Conservation (phyloP, 805 yeast species). For the Candida hungchunana region DNA sequence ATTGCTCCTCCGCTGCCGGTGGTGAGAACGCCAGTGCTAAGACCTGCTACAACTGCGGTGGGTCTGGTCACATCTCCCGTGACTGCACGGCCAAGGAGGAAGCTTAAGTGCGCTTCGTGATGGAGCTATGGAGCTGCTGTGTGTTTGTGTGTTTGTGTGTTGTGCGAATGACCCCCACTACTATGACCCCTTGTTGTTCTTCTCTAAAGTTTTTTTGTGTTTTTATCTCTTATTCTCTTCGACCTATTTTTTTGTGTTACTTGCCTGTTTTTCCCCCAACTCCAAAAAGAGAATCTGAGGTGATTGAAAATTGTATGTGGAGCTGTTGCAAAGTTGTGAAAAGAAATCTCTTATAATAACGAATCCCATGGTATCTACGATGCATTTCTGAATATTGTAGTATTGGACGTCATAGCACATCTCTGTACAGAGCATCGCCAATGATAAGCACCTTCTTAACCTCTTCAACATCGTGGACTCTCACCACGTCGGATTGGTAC, state of each 20-base stretch:
- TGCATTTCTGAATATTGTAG: no score
- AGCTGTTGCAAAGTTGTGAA: no score
- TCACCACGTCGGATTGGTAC: conserved; percentile 70
- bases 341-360: no score
- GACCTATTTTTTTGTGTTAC: not conserved
- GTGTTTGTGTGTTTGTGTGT: no score
- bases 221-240: not conserved
- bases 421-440: conserved; percentile 71
- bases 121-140: no score
- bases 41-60: conserved; percentile 44
- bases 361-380: no score
- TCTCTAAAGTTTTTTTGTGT: conserved; percentile 5
- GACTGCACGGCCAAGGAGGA: conserved; percentile 43
- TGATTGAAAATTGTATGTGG: no score
- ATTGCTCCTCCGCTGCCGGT: conserved; percentile 58
- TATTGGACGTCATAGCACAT: conserved; percentile 16
- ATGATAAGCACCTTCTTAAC: conserved; percentile 49
- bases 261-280: no score
- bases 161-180: no score
- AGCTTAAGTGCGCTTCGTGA: no score
- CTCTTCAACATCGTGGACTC: conserved; percentile 81
- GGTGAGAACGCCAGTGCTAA: conserved; percentile 30
- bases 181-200: conserved; percentile 8
- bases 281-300: no score
- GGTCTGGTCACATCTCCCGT: conserved; percentile 81